Evolutionary conservation across 2,329 filamentous ascomycete species (phyloP).

Genomic region (Cytospora piceae): DNA sequence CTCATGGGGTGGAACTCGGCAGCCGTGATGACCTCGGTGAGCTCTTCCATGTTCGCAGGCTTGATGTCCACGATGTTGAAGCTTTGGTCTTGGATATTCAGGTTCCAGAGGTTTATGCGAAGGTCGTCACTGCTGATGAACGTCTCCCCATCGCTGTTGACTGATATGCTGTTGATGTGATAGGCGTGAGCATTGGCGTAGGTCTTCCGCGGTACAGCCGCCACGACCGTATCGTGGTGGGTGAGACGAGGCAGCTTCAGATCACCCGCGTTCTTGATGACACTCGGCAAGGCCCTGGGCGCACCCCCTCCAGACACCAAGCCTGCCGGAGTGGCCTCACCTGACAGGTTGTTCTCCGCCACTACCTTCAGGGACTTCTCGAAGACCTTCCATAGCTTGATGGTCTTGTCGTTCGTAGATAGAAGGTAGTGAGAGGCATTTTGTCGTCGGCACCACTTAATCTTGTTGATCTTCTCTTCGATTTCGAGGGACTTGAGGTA

Average conservation of each 20-base stretch:
- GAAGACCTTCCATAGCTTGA: conserved; percentile 99
- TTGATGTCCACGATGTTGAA: conserved; percentile 99
- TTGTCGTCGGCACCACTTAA: conserved; percentile 98
- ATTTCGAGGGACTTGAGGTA: conserved; percentile 99
- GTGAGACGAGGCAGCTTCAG: conserved; percentile 95
- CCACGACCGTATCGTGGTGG: conserved; percentile 97
- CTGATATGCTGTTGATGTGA: conserved; percentile 99
- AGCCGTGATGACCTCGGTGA: conserved; percentile 97
- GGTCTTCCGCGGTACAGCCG: conserved; percentile 90
- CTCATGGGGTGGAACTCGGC: conserved; percentile 96
- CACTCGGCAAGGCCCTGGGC: conserved; percentile 71
- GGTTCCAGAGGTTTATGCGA: conserved; percentile 97
- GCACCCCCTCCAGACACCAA: conserved; percentile 77
- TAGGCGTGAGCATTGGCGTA: conserved; percentile 99
- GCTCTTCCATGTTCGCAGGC: conserved; percentile 98
- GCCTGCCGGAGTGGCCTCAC: conserved; percentile 81
- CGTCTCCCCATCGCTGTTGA: conserved; percentile 98
- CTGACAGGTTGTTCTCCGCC: conserved; percentile 96
- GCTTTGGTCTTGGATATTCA: conserved; percentile 99
- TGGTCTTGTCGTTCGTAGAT: conserved; percentile 99
- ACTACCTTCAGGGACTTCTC: conserved; percentile 99
- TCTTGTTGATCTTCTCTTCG: conserved; percentile 99
- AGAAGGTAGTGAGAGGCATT: conserved; percentile 98
- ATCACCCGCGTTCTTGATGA: conserved; percentile 80
- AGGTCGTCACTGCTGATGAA: conserved; percentile 99